Evolutionary conservation across 2,329 filamentous ascomycete species (phyloP).

Genomic region (Penicillium frequentans): DNA sequence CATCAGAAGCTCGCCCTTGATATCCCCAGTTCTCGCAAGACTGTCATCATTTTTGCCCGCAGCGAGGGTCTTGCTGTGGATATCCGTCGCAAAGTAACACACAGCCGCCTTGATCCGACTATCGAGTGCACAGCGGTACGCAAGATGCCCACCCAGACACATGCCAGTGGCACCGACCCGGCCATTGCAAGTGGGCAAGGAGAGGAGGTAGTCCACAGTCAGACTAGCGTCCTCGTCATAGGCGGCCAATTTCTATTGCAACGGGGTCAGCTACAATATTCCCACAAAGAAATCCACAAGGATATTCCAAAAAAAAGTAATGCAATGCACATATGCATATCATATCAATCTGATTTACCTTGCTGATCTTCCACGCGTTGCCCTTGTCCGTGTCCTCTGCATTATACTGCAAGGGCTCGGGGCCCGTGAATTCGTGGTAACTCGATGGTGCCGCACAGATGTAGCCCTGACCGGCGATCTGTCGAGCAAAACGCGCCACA

Average conservation of each 20-base stretch:
- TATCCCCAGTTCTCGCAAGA: constrained; percentile 60
- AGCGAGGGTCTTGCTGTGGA: constrained; percentile 77
- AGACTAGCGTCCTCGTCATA: constrained; percentile 78
- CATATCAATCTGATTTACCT: constrained; percentile 51
- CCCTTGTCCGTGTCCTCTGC: constrained; percentile 82
- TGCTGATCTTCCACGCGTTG: constrained; percentile 81
- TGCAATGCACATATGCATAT: neutral
- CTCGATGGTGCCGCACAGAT: constrained; percentile 88
- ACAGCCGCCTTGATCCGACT: constrained; percentile 73
- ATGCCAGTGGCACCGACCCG: constrained; percentile 79
- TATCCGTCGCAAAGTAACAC: constrained; percentile 90
- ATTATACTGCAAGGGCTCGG: constrained; percentile 81
- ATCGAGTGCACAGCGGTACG: constrained; percentile 72
- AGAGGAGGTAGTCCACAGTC: constrained; percentile 69
- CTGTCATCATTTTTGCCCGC: constrained; percentile 64
- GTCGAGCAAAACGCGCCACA: constrained; percentile 82
- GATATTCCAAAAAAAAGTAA: neutral
- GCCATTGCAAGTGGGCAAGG: constrained; percentile 76
- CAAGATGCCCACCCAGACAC: constrained; percentile 90
- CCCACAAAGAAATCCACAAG: no score
- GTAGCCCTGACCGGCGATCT: constrained; percentile 90
- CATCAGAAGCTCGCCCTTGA: constrained; percentile 79
- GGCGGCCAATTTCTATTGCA: constrained; percentile 68
- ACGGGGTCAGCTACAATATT: neutral
- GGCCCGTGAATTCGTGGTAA: constrained; percentile 90